Conservation (phyloP, 129 eudicot species). For the Flaveria ramosissima region DNA sequence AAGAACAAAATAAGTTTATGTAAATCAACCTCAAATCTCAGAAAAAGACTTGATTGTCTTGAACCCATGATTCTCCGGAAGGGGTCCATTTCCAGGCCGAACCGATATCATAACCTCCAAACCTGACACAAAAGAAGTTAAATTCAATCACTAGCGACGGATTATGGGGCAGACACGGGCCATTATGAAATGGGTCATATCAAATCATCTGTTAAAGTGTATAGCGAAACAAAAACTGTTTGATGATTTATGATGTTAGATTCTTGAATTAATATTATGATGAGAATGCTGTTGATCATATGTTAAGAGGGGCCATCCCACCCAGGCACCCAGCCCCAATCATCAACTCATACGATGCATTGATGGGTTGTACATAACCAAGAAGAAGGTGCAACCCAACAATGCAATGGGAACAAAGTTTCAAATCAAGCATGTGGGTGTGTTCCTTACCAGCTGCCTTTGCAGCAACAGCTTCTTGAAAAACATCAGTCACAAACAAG, state of each 20-base stretch:
- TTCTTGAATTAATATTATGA: neutral
- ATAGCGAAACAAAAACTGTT: too few relatives aligned
- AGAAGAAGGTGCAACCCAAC: constrained; percentile 12
- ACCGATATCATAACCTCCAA: constrained; percentile 71
- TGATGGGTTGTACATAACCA: too few relatives aligned
- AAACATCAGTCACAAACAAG: constrained; percentile 79
- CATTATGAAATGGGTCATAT: too few relatives aligned
- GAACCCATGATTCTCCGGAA: constrained; percentile 78
- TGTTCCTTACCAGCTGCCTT: constrained; percentile 78
- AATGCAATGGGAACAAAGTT: constrained; percentile 5
- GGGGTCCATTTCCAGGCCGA: constrained; percentile 82
- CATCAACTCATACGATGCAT: neutral
- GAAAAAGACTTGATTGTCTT: constrained; percentile 72
- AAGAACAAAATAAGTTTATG: neutral
- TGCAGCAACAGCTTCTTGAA: constrained; percentile 94
- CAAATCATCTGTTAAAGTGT: too few relatives aligned
- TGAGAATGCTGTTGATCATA: neutral
- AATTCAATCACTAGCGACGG: neutral
- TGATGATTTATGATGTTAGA: neutral
- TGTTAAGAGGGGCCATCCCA: too few relatives aligned
- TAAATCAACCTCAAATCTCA: constrained; percentile 46
- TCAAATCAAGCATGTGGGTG: neutral
- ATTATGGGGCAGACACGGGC: neutral
- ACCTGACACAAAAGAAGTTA: constrained; percentile 48
- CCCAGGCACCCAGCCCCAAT: too few relatives aligned